Evolutionary conservation across 2,329 filamentous ascomycete genomes (phyloP), one percentile per base, ranked within the genome.

Genomic region (Aspergillus arachidicola): DNA sequence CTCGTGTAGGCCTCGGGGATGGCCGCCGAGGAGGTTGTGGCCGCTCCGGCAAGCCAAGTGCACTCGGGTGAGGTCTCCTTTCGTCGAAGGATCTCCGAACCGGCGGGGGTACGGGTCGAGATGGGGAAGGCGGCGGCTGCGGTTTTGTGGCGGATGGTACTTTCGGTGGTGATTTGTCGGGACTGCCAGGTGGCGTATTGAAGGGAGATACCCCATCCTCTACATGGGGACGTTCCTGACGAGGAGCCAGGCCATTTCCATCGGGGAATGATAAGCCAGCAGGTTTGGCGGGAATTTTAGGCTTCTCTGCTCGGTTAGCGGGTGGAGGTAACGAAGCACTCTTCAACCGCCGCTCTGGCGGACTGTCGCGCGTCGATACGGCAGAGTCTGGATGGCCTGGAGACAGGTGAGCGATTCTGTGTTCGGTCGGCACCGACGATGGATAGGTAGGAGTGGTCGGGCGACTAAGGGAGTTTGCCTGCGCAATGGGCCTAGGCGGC

Each of bases 281-380:
- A 14, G 73, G 75, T 66, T 87, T 87, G 11, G 78, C 75, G 12
- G 83, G 83, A 59, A 91, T 85, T 70, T 87, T 89, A 4, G 90
- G 90, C 76, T 96, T 96, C 46, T 92, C 91, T 34, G 89, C 88
- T 60, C 94, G 88, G 75, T 96, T 95, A 43, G 94, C 85, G 0
- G 91, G 90, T 5, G 93, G 92, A 11, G 92, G 91, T 12, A 83
- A 75, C 5, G 84, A 83, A 2, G 72, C 65, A 54, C 77, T 79
- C 65, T 79, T 79, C 16, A 64, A 54, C 57, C 77, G 75, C 14
- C 72, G 69, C 34, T 75, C 73, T 12, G 77, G 64, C 11, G 68
- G 61, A 19, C 69, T 72, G 30, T 65, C 64, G 10, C 64, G 63
- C 3, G 28, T 62, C 45, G 60, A 61, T 57, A 19, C 65, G 56